Evolutionary conservation across 768 basidiomycete species (phyloP).

Genomic region (Macrolepiota dolichaula): DNA sequence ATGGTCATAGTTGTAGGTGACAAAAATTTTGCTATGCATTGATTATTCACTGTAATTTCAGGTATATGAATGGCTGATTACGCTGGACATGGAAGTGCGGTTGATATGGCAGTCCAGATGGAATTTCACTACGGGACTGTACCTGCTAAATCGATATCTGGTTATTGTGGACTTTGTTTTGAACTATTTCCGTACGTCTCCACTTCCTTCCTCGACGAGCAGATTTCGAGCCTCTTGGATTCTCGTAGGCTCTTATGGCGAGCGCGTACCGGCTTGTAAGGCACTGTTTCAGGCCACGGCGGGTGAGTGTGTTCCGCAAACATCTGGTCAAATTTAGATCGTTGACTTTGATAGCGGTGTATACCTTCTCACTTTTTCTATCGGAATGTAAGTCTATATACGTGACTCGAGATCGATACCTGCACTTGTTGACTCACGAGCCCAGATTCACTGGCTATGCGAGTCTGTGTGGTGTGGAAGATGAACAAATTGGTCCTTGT

Average conservation of each 20-base stretch:
- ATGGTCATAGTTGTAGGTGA: not conserved
- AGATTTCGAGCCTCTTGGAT: not conserved
- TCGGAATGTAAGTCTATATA: not conserved
- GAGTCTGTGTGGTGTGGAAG: not conserved
- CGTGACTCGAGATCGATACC: not conserved
- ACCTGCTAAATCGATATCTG: conserved; percentile 23
- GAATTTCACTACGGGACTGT: conserved; percentile 21
- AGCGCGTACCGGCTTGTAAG: not conserved
- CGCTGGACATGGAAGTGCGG: conserved; percentile 18
- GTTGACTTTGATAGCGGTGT: not conserved
- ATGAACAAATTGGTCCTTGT: not conserved
- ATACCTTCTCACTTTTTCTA: not conserved
- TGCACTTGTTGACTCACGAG: not conserved
- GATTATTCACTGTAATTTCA: not conserved
- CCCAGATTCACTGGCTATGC: not conserved
- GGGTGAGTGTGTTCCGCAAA: not conserved
- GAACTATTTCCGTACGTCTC: conserved; percentile 15
- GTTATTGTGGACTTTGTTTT: conserved; percentile 19
- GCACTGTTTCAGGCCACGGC: not conserved
- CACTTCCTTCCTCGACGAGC: not conserved
- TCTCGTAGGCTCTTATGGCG: not conserved
- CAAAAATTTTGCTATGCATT: not conserved
- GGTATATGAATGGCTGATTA: conserved; percentile 19
- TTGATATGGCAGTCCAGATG: conserved; percentile 21
- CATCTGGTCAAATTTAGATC: not conserved